Evolutionary conservation across 2,329 filamentous ascomycete species (phyloP).

Genomic region (Cordyceps cateniannulata): DNA sequence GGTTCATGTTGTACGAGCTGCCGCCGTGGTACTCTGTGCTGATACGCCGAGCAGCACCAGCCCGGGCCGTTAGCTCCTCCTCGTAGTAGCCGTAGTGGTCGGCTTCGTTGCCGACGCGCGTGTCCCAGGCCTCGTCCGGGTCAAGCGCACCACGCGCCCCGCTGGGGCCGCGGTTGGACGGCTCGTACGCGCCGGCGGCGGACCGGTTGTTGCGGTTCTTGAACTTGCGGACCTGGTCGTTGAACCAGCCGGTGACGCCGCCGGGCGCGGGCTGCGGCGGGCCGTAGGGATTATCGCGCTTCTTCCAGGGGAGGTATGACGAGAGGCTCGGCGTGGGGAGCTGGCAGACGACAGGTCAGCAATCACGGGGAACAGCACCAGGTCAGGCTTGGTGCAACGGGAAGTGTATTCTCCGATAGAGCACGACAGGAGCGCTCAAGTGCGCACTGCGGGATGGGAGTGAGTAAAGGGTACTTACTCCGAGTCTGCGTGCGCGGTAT

Average conservation of each 20-base stretch:
- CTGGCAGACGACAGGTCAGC: constrained; percentile 25
- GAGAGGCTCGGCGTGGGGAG: constrained; percentile 63
- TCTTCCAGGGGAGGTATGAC: constrained; percentile 66
- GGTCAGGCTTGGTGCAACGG: neutral
- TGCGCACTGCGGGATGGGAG: neutral
- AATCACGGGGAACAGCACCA: neutral
- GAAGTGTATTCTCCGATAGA: neutral
- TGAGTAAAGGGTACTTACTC: constrained; percentile 39
- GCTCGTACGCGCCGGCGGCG: constrained; percentile 66
- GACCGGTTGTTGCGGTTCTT: constrained; percentile 59
- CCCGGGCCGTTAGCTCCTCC: constrained; percentile 52
- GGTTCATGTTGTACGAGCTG: constrained; percentile 43
- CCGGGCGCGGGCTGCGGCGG: constrained; percentile 49
- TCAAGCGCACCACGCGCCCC: constrained; percentile 64
- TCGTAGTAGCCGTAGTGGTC: constrained; percentile 62
- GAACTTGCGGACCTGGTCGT: constrained; percentile 56
- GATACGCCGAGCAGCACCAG: constrained; percentile 20
- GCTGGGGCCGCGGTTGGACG: constrained; percentile 34
- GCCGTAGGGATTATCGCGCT: constrained; percentile 39
- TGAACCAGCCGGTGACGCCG: constrained; percentile 68
- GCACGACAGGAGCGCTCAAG: neutral
- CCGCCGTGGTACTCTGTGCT: constrained; percentile 29
- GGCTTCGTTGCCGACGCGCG: constrained; percentile 68
- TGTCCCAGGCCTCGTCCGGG: constrained; percentile 81
- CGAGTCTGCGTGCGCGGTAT: constrained; percentile 64